These are phyloP conservation scores for Tetracladium setigerum DNA, from an alignment of 495 filamentous ascomycete species.

Conservation along the genomic window DNA sequence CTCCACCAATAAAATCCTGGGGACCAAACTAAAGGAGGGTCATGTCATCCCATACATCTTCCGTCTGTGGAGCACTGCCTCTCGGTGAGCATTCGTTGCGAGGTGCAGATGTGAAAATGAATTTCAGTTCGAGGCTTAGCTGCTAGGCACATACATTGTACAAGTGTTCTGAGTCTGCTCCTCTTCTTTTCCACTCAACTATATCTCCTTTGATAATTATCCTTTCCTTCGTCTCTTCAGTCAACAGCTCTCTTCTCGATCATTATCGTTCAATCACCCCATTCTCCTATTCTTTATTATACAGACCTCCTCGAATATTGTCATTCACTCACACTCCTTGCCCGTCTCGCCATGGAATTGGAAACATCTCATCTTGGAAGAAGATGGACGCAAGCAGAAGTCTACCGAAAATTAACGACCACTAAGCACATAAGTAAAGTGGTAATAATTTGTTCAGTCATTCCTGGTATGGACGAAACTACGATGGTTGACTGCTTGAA, in stretches of 20 bases:
- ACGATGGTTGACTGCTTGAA: neutral
- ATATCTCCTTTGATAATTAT: neutral
- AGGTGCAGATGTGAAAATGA: too few relatives aligned
- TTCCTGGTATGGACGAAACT: neutral
- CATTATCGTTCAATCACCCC: neutral
- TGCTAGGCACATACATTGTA: too few relatives aligned
- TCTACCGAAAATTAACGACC: neutral
- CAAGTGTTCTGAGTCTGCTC: too few relatives aligned
- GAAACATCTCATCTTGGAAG: neutral
- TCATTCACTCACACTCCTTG: neutral
- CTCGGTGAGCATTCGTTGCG: neutral
- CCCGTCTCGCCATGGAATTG: neutral
- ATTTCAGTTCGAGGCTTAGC: too few relatives aligned
- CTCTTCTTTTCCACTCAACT: neutral
- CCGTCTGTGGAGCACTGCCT: neutral
- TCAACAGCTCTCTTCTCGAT: neutral
- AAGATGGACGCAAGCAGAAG: neutral
- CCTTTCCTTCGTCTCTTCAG: neutral
- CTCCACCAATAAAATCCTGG: too few relatives aligned
- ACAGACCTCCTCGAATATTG: too few relatives aligned
- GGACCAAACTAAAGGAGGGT: neutral
- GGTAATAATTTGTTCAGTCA: too few relatives aligned
- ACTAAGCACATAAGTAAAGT: too few relatives aligned
- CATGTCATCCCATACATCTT: too few relatives aligned
- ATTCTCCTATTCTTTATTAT: neutral